Conservation (phyloP, 192 early-diverging fungal species). For the Linnemannia exigua region DNA sequence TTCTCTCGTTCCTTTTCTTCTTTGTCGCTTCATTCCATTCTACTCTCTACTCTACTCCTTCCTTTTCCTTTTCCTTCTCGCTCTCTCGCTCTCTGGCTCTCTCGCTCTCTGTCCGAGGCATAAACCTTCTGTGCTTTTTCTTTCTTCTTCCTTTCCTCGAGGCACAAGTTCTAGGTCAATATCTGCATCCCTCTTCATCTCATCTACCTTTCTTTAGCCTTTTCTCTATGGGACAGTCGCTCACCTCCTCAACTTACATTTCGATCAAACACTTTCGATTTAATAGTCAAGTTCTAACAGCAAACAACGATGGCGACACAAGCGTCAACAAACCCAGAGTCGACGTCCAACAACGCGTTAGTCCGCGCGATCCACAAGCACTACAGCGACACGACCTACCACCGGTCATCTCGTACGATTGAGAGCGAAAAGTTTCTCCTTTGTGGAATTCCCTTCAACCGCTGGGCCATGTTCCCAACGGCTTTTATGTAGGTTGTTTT, state of each 20-base stretch:
- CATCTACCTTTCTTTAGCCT: background rate
- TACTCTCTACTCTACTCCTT: background rate
- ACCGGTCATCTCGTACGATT: constrained; percentile 30
- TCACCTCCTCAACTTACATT: no score
- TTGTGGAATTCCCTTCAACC: constrained; percentile 60
- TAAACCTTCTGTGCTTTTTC: background rate
- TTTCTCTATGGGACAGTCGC: no score
- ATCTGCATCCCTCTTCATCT: background rate
- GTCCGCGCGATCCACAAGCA: constrained; percentile 35
- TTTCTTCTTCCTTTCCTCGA: background rate
- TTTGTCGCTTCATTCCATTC: background rate
- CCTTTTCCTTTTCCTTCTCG: background rate
- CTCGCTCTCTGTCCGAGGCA: no score
- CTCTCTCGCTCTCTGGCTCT: no score
- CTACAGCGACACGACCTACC: constrained; percentile 49
- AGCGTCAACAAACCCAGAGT: constrained; percentile 8
- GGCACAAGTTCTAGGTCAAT: no score
- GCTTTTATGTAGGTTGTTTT: constrained; percentile 63
- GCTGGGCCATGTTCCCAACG: constrained; percentile 72
- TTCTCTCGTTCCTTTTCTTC: constrained; percentile 4
- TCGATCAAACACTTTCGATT: background rate
- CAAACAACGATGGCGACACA: constrained; percentile 11
- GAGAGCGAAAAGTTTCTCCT: constrained; percentile 52
- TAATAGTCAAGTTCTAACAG: background rate
- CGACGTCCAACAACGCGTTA: constrained; percentile 1